These are phyloP conservation scores for Aspergillus sp. DNA, from an alignment of 2,329 filamentous ascomycete species.

Conservation along the genomic window DNA sequence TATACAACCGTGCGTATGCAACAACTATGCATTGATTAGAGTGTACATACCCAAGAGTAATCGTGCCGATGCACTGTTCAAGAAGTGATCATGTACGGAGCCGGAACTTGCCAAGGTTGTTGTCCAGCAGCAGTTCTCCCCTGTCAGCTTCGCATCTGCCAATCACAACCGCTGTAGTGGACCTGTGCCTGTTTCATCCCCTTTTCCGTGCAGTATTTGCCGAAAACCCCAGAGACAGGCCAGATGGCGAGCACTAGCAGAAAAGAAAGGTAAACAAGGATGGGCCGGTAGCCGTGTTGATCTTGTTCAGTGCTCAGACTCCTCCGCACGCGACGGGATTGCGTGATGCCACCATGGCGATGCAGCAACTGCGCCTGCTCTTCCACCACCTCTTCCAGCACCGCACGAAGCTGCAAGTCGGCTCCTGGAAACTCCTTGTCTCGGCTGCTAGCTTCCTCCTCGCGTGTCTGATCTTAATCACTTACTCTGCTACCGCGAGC, in stretches of 20 bases:
- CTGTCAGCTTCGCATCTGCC: background rate
- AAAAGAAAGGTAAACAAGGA: background rate
- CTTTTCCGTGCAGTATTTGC: slow-evolving; percentile 4
- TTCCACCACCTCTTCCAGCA: slow-evolving; percentile 12
- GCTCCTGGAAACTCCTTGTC: slow-evolving; percentile 8
- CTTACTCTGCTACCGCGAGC: slow-evolving; percentile 7
- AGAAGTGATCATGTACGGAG: background rate
- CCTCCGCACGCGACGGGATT: background rate
- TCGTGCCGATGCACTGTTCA: background rate
- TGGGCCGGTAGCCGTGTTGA: background rate
- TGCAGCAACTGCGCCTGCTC: slow-evolving; percentile 15
- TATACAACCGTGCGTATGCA: background rate
- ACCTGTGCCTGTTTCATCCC: slow-evolving; percentile 10
- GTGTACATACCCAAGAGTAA: background rate
- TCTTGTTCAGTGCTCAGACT: background rate
- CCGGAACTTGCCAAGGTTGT: too few species aligned
- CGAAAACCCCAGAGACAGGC: background rate
- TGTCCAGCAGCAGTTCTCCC: too few species aligned
- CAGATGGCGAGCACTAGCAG: too few species aligned
- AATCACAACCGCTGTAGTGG: slow-evolving; percentile 7
- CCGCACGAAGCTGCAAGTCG: slow-evolving; percentile 2
- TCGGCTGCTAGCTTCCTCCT: slow-evolving; percentile 7
- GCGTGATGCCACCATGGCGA: slow-evolving; percentile 15
- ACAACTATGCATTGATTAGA: background rate
- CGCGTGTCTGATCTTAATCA: slow-evolving; percentile 8